Conservation (phyloP, 225 moss, liverwort and hornwort species). For the Rhytidiadelphus loreus region DNA sequence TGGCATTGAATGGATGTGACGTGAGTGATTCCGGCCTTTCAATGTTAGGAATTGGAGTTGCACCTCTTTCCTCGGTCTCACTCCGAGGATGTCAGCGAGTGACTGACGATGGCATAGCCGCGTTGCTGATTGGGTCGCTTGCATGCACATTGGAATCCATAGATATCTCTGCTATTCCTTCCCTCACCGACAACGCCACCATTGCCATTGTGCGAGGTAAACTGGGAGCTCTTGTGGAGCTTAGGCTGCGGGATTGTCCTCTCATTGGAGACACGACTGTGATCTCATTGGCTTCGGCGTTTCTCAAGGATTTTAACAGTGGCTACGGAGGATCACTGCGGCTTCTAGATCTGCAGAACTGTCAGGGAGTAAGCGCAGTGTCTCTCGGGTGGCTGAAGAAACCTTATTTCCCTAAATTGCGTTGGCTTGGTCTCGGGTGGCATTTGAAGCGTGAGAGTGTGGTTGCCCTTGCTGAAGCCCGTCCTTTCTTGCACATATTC, state of each 20-base stretch:
- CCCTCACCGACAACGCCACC: constrained; percentile 50
- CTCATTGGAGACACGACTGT: constrained; percentile 36
- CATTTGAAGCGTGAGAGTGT: constrained; percentile 17
- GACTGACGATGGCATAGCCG: constrained; percentile 53
- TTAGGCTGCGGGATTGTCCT: constrained; percentile 43
- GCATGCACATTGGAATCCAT: constrained; percentile 45
- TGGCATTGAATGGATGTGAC: constrained; percentile 68
- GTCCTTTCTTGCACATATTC: constrained; percentile 37
- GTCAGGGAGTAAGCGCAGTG: constrained; percentile 25
- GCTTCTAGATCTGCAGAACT: constrained; percentile 47
- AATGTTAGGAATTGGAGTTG: constrained; percentile 44
- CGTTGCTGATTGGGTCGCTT: constrained; percentile 40
- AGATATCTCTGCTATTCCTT: constrained; percentile 64
- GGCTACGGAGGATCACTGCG: constrained; percentile 31
- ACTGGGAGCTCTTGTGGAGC: constrained; percentile 24
- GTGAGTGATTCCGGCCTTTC: constrained; percentile 65
- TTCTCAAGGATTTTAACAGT: constrained; percentile 12
- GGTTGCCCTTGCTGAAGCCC: constrained; percentile 15
- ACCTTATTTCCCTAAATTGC: constrained; percentile 45
- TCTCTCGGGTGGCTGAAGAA: constrained; percentile 49
- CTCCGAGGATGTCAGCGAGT: constrained; percentile 72
- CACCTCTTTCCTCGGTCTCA: constrained; percentile 53
- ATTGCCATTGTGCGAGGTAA: constrained; percentile 35
- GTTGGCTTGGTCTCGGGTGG: constrained; percentile 52
- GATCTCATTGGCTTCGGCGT: constrained; percentile 40